A percentile compares a stretch with the other conserved stretches of the same genome.
Evolutionary conservation across 495 filamentous ascomycete genomes (phyloP).

Genomic region (Penicillium atrosanguineum): DNA sequence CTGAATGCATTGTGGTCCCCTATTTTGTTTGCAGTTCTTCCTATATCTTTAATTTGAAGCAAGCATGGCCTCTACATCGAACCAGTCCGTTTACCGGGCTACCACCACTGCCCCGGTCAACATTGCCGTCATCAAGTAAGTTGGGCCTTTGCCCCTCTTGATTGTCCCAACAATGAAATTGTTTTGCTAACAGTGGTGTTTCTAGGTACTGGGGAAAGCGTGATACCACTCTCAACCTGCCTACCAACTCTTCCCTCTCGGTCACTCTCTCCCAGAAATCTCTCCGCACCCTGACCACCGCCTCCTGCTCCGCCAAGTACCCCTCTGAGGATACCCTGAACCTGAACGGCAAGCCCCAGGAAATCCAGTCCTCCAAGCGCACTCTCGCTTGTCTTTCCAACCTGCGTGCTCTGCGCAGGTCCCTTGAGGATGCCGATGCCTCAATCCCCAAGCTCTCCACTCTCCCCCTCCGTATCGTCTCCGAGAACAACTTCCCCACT

Average conservation of each 20-base stretch:
- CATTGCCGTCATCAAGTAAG: constrained; percentile 97
- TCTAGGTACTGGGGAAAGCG: constrained; percentile 96
- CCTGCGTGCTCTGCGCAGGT: constrained; percentile 71
- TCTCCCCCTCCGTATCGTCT: constrained; percentile 76
- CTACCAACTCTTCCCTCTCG: constrained; percentile 94
- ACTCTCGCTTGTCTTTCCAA: constrained; percentile 88
- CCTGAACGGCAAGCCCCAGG: constrained; percentile 79
- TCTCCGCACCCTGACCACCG: constrained; percentile 92
- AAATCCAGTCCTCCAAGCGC: constrained; percentile 75
- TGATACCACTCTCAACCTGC: constrained; percentile 86
- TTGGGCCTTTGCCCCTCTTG: constrained; percentile 19
- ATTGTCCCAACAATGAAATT: constrained; percentile 5
- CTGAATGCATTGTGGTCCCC: constrained; percentile 3
- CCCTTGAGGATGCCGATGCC: constrained; percentile 67
- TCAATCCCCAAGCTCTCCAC: constrained; percentile 74
- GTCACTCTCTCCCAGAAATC: constrained; percentile 94
- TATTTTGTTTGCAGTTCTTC: background rate
- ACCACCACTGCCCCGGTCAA: constrained; percentile 97
- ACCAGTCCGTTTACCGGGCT: constrained; percentile 68
- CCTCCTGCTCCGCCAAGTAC: constrained; percentile 81
- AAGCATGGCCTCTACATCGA: constrained; percentile 45
- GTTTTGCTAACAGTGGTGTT: constrained; percentile 21
- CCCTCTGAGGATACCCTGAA: constrained; percentile 68
- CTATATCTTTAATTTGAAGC: constrained; percentile 4
- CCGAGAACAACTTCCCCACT: constrained; percentile 98